Percentiles rank a stretch among this genome's conserved stretches.
Evolutionary conservation across 1,284 basidiomycete genomes (phyloP).

Genomic region (Leccinum pallidistipes): DNA sequence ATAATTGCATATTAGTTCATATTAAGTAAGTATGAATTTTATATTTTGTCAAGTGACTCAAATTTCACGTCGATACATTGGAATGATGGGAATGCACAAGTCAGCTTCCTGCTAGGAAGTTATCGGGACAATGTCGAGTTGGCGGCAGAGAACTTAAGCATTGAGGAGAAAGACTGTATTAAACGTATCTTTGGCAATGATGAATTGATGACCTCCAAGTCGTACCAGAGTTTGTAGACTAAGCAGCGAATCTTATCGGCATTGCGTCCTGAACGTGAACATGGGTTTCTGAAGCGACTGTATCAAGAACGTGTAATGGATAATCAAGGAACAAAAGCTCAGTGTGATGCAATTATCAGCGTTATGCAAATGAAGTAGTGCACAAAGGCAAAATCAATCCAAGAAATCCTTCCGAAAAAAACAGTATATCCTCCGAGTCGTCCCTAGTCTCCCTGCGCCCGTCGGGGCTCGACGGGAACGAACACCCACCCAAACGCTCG

Average conservation of each 20-base stretch:
- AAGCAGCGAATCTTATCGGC: neutral
- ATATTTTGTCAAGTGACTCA: too few relatives aligned
- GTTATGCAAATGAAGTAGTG: neutral
- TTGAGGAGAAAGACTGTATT: too few relatives aligned
- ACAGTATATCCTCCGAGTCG: conserved; percentile 1
- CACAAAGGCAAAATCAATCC: conserved; percentile 1
- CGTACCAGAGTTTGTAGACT: too few relatives aligned
- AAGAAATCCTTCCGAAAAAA: conserved; percentile 10
- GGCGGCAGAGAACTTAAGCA: too few relatives aligned
- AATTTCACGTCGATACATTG: too few relatives aligned
- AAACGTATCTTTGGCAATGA: too few relatives aligned
- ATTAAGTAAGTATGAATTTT: neutral
- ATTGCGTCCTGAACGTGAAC: neutral
- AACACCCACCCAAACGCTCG: conserved; percentile 66
- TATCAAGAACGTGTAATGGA: neutral
- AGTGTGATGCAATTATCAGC: neutral
- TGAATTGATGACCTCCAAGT: too few relatives aligned
- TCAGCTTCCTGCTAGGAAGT: too few relatives aligned
- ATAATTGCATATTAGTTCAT: neutral
- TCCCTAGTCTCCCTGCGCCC: neutral
- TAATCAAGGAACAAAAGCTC: neutral
- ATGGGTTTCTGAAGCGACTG: neutral
- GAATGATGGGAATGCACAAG: too few relatives aligned
- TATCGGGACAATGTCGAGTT: too few relatives aligned
- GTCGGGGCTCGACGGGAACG: conserved; percentile 14